phyloP scores from a whole-genome alignment of 768 basidiomycete species.

The Asterophora lycoperdoides region DNA sequence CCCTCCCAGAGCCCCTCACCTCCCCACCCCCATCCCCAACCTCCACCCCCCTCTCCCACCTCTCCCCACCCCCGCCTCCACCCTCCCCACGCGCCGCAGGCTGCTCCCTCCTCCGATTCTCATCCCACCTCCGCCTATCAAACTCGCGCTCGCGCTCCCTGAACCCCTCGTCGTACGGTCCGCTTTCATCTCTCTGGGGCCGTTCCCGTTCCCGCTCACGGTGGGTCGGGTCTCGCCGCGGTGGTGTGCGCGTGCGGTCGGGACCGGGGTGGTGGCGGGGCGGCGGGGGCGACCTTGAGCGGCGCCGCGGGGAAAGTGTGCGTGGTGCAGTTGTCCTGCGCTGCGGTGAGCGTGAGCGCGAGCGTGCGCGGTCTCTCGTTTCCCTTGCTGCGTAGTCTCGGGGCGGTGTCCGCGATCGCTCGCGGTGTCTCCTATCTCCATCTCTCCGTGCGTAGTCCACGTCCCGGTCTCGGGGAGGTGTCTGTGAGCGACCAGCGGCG shows the following conservation, averaged over 20 bases:
- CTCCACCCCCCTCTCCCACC: too few relatives aligned
- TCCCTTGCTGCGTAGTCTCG: constrained; percentile 21
- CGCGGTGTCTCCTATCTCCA: too few relatives aligned
- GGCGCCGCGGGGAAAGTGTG: background rate
- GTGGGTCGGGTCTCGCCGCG: too few relatives aligned
- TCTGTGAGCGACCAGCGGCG: constrained; percentile 22
- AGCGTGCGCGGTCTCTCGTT: constrained; percentile 13
- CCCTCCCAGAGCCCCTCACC: too few relatives aligned
- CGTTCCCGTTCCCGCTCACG: background rate
- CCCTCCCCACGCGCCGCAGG: background rate
- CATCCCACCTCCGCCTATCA: constrained; percentile 52
- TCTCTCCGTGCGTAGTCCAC: too few relatives aligned
- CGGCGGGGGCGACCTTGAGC: background rate
- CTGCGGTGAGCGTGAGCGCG: constrained; percentile 6
- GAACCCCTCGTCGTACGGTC: constrained; percentile 25
- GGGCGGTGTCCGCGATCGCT: constrained; percentile 25
- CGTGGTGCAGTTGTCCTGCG: background rate
- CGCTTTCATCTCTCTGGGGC: background rate
- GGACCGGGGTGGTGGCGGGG: background rate
- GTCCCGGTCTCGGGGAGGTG: constrained; percentile 30
- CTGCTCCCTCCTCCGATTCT: constrained; percentile 24
- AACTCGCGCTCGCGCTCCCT: constrained; percentile 27
- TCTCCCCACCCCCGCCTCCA: too few relatives aligned
- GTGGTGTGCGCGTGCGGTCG: background rate
- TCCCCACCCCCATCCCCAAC: too few relatives aligned